phyloP scores from a whole-genome alignment of 805 yeast genomes.

The Starmerella davenportii region DNA sequence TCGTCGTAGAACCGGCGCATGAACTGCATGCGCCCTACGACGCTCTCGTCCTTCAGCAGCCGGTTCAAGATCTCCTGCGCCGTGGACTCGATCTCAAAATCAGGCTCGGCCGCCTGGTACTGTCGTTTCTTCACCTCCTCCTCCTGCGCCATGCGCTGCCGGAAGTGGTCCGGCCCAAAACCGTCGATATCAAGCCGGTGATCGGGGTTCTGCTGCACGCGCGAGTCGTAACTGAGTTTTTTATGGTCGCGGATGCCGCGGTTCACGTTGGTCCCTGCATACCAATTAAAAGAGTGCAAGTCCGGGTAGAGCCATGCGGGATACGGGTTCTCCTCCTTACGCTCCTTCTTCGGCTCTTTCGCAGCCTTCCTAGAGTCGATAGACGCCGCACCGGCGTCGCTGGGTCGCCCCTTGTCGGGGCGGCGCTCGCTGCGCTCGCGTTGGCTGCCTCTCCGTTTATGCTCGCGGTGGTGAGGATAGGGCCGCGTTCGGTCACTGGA shows the following conservation, averaged over 20 bases:
- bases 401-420: neutral
- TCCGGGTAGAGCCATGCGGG: conserved; percentile 19
- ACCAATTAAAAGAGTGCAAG: conserved; percentile 48
- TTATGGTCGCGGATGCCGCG: conserved; percentile 70
- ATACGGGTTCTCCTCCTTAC: conserved; percentile 1
- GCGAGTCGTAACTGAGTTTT: conserved; percentile 59
- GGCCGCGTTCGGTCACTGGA: too few relatives aligned
- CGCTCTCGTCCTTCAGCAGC: conserved; percentile 9
- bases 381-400: neutral
- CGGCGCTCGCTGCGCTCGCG: neutral
- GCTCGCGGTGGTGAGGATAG: neutral
- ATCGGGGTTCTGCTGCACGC: conserved; percentile 47
- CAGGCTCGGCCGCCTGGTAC: conserved; percentile 6
- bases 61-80: conserved; percentile 13
- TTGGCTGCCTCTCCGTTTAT: neutral
- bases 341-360: neutral
- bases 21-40: conserved; percentile 18
- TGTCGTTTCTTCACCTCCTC: neutral
- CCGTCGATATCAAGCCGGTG: conserved; percentile 68
- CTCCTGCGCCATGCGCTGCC: conserved; percentile 21
- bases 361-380: neutral
- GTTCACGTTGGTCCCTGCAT: conserved; percentile 71
- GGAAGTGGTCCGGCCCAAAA: conserved; percentile 49
- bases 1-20: conserved; percentile 18
- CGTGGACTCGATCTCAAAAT: conserved; percentile 20